These are phyloP conservation scores for Aureobasidium subglaciale DNA, from an alignment of 2,329 filamentous ascomycete genomes.

Conservation along the genomic window DNA sequence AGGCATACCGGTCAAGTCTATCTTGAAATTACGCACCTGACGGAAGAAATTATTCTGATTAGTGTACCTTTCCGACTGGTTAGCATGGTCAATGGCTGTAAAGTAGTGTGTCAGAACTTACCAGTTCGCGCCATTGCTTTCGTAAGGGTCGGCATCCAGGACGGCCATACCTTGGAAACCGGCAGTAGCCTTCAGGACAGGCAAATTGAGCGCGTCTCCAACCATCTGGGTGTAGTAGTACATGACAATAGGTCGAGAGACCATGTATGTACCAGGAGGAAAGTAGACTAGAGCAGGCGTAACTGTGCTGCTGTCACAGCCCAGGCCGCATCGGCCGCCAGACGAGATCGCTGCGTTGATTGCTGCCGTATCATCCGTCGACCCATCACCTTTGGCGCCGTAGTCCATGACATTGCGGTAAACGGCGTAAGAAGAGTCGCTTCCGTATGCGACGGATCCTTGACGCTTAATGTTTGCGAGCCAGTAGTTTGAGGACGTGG, in stretches of 20 bases:
- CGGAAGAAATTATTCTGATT: constrained; percentile 48
- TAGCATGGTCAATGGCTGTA: too few species aligned
- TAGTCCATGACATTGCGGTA: constrained; percentile 44
- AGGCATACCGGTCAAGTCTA: constrained; percentile 39
- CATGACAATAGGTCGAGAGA: constrained; percentile 71
- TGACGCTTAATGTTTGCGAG: constrained; percentile 61
- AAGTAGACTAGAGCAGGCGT: constrained; percentile 87
- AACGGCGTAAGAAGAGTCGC: constrained; percentile 52
- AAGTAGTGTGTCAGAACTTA: too few species aligned
- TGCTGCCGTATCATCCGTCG: constrained; percentile 75
- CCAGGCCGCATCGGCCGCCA: constrained; percentile 70
- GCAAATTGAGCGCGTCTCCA: constrained; percentile 66
- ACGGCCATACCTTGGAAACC: constrained; percentile 77
- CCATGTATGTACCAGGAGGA: constrained; percentile 76
- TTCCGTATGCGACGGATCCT: constrained; percentile 59
- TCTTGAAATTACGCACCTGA: constrained; percentile 47
- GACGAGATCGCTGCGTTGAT: constrained; percentile 77
- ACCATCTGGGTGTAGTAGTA: constrained; percentile 93
- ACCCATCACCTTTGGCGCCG: constrained; percentile 49
- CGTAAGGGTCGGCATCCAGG: constrained; percentile 83
- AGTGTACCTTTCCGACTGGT: too few species aligned
- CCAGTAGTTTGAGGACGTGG: constrained; percentile 56
- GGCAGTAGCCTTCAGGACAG: constrained; percentile 45
- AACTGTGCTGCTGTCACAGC: constrained; percentile 78
- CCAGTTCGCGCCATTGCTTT: constrained; percentile 43